Conservation (phyloP, 768 basidiomycete species). For the Suillus discolor region DNA sequence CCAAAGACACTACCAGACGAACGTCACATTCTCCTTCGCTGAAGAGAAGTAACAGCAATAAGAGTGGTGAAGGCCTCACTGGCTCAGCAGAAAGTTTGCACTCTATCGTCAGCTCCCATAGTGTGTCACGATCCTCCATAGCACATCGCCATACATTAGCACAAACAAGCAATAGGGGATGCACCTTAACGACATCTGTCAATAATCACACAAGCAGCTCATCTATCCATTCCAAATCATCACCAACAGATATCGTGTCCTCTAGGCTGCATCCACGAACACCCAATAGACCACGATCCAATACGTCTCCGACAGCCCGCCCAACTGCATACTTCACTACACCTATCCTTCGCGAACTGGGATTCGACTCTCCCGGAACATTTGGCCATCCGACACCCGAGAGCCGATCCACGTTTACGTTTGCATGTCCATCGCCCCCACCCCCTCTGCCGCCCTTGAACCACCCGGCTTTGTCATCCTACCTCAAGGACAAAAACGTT, state of each 20-base stretch:
- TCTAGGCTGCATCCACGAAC: slow-evolving; percentile 27
- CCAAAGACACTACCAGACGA: slow-evolving; percentile 16
- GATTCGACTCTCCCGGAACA: slow-evolving; percentile 41
- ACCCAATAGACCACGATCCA: slow-evolving; percentile 26
- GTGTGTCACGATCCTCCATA: slow-evolving; percentile 19
- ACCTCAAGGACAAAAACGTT: slow-evolving; percentile 17
- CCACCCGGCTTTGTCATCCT: slow-evolving; percentile 36
- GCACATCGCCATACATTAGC: slow-evolving; percentile 11
- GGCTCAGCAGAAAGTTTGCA: slow-evolving; percentile 17
- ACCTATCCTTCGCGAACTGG: slow-evolving; percentile 24
- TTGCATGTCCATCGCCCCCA: slow-evolving; percentile 36
- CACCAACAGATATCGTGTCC: slow-evolving; percentile 31
- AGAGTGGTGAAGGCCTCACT: slow-evolving; percentile 14
- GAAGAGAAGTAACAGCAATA: slow-evolving; percentile 12
- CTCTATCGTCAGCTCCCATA: slow-evolving; percentile 24
- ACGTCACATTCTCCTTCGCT: slow-evolving; percentile 24
- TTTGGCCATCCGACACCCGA: slow-evolving; percentile 42
- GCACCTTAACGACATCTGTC: background rate
- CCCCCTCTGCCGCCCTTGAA: slow-evolving; percentile 61
- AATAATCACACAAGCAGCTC: slow-evolving; percentile 5
- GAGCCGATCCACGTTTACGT: slow-evolving; percentile 20
- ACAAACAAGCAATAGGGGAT: background rate
- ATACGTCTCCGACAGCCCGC: slow-evolving; percentile 19
- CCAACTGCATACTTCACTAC: slow-evolving; percentile 25
- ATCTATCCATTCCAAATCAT: slow-evolving; percentile 29